Percentiles rank a stretch among this genome's conserved stretches.
Conservation (phyloP, 805 yeast genomes). For the Ogataea angusta region DNA sequence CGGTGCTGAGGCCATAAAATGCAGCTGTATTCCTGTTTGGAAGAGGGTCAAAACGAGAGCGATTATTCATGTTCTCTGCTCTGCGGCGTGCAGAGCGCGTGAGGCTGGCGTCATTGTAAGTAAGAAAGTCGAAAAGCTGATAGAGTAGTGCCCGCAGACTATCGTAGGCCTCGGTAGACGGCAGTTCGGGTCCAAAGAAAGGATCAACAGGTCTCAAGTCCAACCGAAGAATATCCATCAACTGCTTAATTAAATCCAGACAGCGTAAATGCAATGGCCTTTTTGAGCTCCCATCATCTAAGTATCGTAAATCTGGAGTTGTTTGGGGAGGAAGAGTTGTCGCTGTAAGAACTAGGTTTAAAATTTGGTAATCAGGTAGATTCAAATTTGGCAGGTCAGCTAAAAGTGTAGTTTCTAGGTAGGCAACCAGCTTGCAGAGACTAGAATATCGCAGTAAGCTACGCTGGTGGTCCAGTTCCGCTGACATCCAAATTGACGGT, state of each 20-base stretch:
- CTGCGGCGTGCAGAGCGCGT: neutral
- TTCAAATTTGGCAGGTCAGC: conserved; percentile 23
- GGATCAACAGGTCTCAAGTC: conserved; percentile 16
- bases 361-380: conserved; percentile 34
- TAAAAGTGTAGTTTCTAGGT: conserved; percentile 31
- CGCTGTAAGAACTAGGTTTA: conserved; percentile 36
- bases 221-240: conserved; percentile 6
- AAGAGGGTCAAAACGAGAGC: neutral
- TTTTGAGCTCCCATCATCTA: conserved; percentile 24
- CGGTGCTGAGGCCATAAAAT: conserved; percentile 10
- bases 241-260: conserved; percentile 26
- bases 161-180: conserved; percentile 8
- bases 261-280: conserved; percentile 34
- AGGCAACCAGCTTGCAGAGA: conserved; percentile 36
- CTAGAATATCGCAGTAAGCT: conserved; percentile 19
- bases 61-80: neutral
- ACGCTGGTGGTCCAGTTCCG: conserved; percentile 15
- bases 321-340: conserved; percentile 32
- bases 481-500: neutral
- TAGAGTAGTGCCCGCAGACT: conserved; percentile 20
- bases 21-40: neutral
- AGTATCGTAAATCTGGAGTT: conserved; percentile 23
- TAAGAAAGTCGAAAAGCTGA: conserved; percentile 8
- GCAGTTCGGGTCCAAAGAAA: conserved; percentile 27
- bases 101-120: neutral